Percentiles rank a stretch among this genome's conserved stretches.
Evolutionary conservation across 805 yeast genomes (phyloP).

Genomic region (Nakazawaea sp.): DNA sequence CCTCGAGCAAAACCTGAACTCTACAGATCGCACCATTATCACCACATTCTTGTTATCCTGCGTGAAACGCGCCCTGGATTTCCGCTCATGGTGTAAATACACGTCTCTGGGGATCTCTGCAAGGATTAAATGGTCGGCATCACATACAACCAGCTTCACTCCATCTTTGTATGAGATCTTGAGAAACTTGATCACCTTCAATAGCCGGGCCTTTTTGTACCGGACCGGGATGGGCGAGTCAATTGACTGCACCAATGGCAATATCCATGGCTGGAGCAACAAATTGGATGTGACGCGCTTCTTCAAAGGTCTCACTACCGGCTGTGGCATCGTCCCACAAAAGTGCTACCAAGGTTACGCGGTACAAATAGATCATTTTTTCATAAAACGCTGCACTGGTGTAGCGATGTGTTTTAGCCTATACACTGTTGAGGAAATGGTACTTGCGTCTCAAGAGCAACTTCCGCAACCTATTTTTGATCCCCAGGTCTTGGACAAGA

Average conservation of each 20-base stretch:
- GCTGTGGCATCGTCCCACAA: conserved; percentile 7
- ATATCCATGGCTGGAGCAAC: conserved; percentile 3
- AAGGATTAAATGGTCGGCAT: conserved; percentile 10
- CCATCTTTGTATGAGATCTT: conserved; percentile 5
- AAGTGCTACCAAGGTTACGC: too few species aligned
- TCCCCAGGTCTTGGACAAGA: conserved; percentile 6
- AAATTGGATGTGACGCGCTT: conserved; percentile 3
- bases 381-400: too few species aligned
- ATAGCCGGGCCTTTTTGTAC: background rate
- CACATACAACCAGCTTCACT: conserved; percentile 7
- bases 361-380: too few species aligned
- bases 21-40: conserved; percentile 23
- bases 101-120: conserved; percentile 8
- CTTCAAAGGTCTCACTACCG: background rate
- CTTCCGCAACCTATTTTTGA: background rate
- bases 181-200: conserved; percentile 6
- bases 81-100: conserved; percentile 23
- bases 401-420: too few species aligned
- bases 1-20: conserved; percentile 19
- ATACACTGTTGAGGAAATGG: conserved; percentile 5
- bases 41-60: conserved; percentile 21
- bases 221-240: background rate
- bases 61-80: conserved; percentile 28
- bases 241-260: background rate
- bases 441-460: conserved; percentile 6